phyloP scores from a whole-genome alignment of 108 stramenopile species.

The Cyclotella choctawhatcheeana region DNA sequence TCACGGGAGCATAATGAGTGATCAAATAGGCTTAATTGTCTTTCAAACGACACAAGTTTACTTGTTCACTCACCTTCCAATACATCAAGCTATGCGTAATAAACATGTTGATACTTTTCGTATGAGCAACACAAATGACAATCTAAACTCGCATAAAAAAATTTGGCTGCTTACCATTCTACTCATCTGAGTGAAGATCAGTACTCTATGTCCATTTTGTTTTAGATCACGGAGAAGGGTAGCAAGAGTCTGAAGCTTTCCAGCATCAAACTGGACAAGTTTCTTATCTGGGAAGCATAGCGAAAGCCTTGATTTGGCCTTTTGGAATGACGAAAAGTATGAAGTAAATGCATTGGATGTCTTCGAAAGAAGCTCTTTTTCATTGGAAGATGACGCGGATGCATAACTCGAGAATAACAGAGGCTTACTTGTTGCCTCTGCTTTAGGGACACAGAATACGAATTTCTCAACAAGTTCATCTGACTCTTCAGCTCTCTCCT shows the following conservation, averaged over 20 bases:
- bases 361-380: conserved; percentile 24
- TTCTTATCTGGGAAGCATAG: conserved; percentile 95
- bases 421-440: conserved; percentile 51
- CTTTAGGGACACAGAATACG: conserved; percentile 82
- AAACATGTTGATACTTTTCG: no score
- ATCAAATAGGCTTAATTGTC: no score
- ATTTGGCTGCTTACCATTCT: conserved; percentile 64
- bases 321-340: conserved; percentile 54
- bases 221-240: conserved; percentile 85
- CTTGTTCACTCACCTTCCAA: conserved; percentile 74
- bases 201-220: conserved; percentile 86
- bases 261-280: conserved; percentile 43
- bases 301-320: conserved; percentile 61
- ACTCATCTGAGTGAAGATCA: conserved; percentile 98
- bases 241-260: conserved; percentile 68
- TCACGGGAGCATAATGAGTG: not conserved
- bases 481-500: conserved; percentile 58
- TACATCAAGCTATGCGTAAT: conserved; percentile 86
- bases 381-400: conserved; percentile 1
- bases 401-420: conserved; percentile 26
- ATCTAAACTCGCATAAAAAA: no score
- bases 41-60: no score
- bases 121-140: no score
- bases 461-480: conserved; percentile 72
- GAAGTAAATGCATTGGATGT: conserved; percentile 46